These are phyloP conservation scores for Sarocladiaceae sp. DNA, from an alignment of 2,329 filamentous ascomycete species.

Conservation along the genomic window DNA sequence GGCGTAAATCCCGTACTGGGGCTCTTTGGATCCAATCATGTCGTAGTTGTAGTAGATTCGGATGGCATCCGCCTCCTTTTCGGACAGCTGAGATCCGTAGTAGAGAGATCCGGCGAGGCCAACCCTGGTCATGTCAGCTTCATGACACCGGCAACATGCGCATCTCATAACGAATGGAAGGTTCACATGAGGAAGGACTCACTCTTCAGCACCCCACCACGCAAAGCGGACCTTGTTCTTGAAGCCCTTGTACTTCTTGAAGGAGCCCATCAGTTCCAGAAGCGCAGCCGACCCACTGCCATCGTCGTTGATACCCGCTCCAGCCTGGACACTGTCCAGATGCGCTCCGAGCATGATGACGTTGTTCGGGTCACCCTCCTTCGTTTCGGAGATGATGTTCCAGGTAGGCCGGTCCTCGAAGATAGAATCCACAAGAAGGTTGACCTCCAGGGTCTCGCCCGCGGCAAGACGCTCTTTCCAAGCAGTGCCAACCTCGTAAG, in stretches of 20 bases:
- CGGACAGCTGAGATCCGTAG: constrained; percentile 29
- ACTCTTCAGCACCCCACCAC: constrained; percentile 39
- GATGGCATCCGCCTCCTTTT: constrained; percentile 44
- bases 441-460: constrained; percentile 27
- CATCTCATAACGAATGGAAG: too few relatives aligned
- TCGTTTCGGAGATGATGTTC: constrained; percentile 38
- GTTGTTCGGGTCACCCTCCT: constrained; percentile 34
- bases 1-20: constrained; percentile 33
- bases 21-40: constrained; percentile 53
- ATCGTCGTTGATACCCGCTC: constrained; percentile 35
- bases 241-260: constrained; percentile 31
- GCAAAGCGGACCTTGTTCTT: constrained; percentile 37
- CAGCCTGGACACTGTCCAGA: constrained; percentile 32
- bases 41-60: constrained; percentile 65
- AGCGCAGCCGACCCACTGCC: constrained; percentile 32
- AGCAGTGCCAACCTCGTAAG: constrained; percentile 26
- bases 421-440: constrained; percentile 29
- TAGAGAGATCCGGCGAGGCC: constrained; percentile 38
- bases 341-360: constrained; percentile 37
- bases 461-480: constrained; percentile 28
- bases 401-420: constrained; percentile 29
- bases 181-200: too few relatives aligned
- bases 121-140: constrained; percentile 18
- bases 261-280: constrained; percentile 30
- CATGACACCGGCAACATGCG: too few relatives aligned